These are phyloP conservation scores for Bifiguratus adelaidae DNA, from an alignment of 192 early-diverging fungal species.

Conservation along the genomic window DNA sequence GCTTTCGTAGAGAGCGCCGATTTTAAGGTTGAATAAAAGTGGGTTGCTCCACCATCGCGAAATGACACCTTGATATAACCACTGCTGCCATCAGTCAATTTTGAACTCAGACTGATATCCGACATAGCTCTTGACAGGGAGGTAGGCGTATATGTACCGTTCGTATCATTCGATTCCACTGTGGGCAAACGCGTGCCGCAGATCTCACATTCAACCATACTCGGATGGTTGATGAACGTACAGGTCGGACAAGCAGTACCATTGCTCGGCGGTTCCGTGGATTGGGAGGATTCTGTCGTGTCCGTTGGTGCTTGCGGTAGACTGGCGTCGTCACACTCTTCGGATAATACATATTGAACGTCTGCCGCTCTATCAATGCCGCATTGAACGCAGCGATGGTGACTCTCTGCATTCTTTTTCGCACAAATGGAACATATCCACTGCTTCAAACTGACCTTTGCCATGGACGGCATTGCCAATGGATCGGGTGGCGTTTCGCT, in stretches of 20 bases:
- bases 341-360: no score
- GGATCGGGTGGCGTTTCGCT: no score
- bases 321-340: background rate
- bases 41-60: constrained; percentile 51
- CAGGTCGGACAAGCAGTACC: constrained; percentile 58
- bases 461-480: no score
- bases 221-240: constrained; percentile 83
- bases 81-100: background rate
- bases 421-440: no score
- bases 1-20: constrained; percentile 40
- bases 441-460: no score
- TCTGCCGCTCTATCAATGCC: no score
- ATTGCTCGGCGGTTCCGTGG: constrained; percentile 2
- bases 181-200: constrained; percentile 56
- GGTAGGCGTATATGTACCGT: background rate
- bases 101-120: background rate
- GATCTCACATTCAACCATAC: constrained; percentile 74
- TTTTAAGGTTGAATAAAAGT: constrained; percentile 55
- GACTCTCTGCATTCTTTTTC: no score
- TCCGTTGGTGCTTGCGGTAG: no score
- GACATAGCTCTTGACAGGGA: background rate
- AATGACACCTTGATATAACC: constrained; percentile 67
- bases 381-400: no score
- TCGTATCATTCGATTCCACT: background rate
- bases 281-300: background rate